Percentiles rank a stretch among this genome's conserved stretches.
Conservation (phyloP, 2,329 filamentous ascomycete species). For the Ceratocystis smalleyi region DNA sequence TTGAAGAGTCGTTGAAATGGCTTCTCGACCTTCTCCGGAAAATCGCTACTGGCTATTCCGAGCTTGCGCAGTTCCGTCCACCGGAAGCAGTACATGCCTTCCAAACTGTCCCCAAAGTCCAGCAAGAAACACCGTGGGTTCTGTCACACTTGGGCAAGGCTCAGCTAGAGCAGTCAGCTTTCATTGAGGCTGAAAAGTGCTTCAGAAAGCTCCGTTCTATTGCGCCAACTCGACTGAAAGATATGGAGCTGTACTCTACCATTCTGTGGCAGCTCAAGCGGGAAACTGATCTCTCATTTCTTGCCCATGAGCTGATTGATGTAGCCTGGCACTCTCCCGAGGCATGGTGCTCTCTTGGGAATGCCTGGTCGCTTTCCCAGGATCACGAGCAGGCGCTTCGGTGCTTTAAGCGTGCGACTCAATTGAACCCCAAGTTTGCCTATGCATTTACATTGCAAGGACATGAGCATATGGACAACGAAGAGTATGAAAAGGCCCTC, state of each 20-base stretch:
- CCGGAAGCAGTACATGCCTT: constrained; percentile 62
- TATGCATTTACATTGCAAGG: constrained; percentile 94
- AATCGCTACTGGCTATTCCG: constrained; percentile 64
- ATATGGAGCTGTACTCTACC: constrained; percentile 97
- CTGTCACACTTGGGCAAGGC: constrained; percentile 79
- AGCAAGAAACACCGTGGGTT: constrained; percentile 88
- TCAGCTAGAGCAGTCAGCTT: constrained; percentile 78
- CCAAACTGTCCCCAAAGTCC: constrained; percentile 50
- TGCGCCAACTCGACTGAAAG: constrained; percentile 68
- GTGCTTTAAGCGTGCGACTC: constrained; percentile 88
- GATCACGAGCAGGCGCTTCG: constrained; percentile 90
- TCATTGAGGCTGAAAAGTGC: constrained; percentile 71
- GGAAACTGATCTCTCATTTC: constrained; percentile 78
- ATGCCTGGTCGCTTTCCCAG: constrained; percentile 79
- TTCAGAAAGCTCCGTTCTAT: constrained; percentile 67
- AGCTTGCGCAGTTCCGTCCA: constrained; percentile 64
- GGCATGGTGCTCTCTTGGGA: constrained; percentile 90
- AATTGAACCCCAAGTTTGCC: constrained; percentile 76
- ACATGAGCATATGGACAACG: constrained; percentile 87
- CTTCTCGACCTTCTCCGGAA: constrained; percentile 69
- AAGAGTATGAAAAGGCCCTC: constrained; percentile 92
- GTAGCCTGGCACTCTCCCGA: constrained; percentile 78
- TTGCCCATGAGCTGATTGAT: constrained; percentile 82
- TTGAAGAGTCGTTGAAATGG: constrained; percentile 61
- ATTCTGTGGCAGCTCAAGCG: constrained; percentile 97